Conservation (phyloP, 2,329 filamentous ascomycete species). For the Talaromyces sp. region DNA sequence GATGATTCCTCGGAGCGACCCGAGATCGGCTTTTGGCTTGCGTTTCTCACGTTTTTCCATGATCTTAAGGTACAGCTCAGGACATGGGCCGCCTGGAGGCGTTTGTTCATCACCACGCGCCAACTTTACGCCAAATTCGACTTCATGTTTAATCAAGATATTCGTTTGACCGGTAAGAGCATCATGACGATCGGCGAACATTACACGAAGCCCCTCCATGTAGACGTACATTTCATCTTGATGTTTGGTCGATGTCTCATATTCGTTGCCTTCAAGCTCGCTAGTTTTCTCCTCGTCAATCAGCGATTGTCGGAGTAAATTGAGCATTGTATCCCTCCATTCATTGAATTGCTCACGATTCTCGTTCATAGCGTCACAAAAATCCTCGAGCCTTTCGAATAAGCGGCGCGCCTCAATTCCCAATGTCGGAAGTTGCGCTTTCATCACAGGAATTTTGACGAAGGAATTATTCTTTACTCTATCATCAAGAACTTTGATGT, state of each 20-base stretch:
- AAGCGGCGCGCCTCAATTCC: constrained; percentile 73
- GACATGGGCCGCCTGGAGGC: constrained; percentile 60
- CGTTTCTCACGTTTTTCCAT: constrained; percentile 48
- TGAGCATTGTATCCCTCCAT: constrained; percentile 72
- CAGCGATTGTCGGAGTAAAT: constrained; percentile 69
- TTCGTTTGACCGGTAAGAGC: constrained; percentile 77
- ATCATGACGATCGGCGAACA: constrained; percentile 75
- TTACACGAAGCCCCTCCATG: constrained; percentile 71
- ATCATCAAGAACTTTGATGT: constrained; percentile 63
- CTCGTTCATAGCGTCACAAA: constrained; percentile 66
- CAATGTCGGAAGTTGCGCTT: constrained; percentile 51
- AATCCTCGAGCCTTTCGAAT: constrained; percentile 63
- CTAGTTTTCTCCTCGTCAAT: constrained; percentile 77
- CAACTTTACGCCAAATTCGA: constrained; percentile 58
- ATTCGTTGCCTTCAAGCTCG: constrained; percentile 84
- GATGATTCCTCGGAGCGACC: constrained; percentile 69
- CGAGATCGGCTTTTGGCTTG: constrained; percentile 49
- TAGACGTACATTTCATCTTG: constrained; percentile 90
- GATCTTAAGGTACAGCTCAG: constrained; percentile 58
- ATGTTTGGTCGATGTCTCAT: constrained; percentile 78
- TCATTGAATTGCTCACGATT: constrained; percentile 70
- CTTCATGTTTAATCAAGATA: constrained; percentile 70
- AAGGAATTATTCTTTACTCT: constrained; percentile 57
- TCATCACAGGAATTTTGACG: constrained; percentile 62
- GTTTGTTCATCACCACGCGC: constrained; percentile 57